Base-by-base conservation (phyloP, 495 filamentous ascomycete genomes). In the Penicillium antarcticum region DNA sequence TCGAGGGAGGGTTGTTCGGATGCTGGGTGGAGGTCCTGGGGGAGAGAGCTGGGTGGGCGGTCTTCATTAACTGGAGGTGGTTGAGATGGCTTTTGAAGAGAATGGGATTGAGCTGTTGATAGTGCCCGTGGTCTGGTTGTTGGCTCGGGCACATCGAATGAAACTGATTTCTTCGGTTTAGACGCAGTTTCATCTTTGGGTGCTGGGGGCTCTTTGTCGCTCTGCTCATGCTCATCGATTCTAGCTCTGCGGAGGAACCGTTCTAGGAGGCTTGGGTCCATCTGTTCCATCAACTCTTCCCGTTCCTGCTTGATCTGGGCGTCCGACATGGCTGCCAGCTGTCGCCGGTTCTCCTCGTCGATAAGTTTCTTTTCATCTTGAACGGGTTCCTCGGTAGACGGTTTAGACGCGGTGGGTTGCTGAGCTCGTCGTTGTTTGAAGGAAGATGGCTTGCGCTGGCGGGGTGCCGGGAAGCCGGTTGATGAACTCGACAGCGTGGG, bases 401-500 rank as follows among this genome's bases (percentile, higher is more conserved):
- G 5, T 13, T 42, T 24, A 2, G 36, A 14, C 1, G 17, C 13
- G 35, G 39, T 38, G 26, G 48, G 12, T 29, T 59, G 52, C 17
- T 62, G 47, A 24, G 77, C 72, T 51, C 78, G 74, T 57, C 80
- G 82, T 61, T 89, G 83, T 58, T 89, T 91, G 77, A 96, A 96
- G 24, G 85, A 79, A 5, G 90, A 95, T 0, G 74, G 60, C 35
- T 78, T 71, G 35, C 92, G 85, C 60, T 87, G 92, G 61, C 87
- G 92, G 71, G 88, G 92, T 37, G 81, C 81, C 21, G 94, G 94
- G 54, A 97, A 97, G 1, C 92, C 94, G n/a, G 78, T 84, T 5
- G 79, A 61, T 18, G 80, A 49, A 4, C 55, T 49, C n/a, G 81
- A 80, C 14, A 80, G 67, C 45, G 74, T 80, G 10, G 86, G 83